Percentiles rank a stretch among this genome's conserved stretches.
These are phyloP conservation scores for Endothia cerciana DNA, from an alignment of 2,329 filamentous ascomycete species.

Conservation along the genomic window DNA sequence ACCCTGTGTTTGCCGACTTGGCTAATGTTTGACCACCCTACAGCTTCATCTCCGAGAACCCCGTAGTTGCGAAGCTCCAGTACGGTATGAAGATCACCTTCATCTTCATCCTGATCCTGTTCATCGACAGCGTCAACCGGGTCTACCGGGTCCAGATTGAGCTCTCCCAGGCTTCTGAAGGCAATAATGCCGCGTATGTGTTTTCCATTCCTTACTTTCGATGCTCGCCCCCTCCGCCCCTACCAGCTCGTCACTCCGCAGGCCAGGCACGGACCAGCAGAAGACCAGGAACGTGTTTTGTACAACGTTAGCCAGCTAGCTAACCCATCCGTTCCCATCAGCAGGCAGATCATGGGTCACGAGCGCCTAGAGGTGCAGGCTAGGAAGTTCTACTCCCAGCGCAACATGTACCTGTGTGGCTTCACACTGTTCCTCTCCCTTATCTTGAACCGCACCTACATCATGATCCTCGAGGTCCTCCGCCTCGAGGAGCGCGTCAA, in stretches of 20 bases:
- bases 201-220: slow-evolving; percentile 1
- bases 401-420: slow-evolving; percentile 99
- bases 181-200: slow-evolving; percentile 55
- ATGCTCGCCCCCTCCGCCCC: neutral
- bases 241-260: neutral
- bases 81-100: slow-evolving; percentile 99
- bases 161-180: slow-evolving; percentile 72
- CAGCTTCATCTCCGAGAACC: slow-evolving; percentile 92
- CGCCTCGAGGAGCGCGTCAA: slow-evolving; percentile 91
- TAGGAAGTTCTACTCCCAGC: slow-evolving; percentile 99
- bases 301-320: slow-evolving; percentile 30
- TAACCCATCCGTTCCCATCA: slow-evolving; percentile 19
- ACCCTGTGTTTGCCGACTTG: slow-evolving; percentile 1
- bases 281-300: no score
- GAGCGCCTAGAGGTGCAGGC: slow-evolving; percentile 98
- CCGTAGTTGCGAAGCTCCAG: slow-evolving; percentile 84
- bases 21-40: neutral
- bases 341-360: slow-evolving; percentile 74
- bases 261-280: neutral
- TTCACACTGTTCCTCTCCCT: slow-evolving; percentile 99
- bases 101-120: slow-evolving; percentile 97
- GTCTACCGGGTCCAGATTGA: slow-evolving; percentile 97
- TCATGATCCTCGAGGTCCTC: slow-evolving; percentile 91
- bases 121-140: slow-evolving; percentile 92
- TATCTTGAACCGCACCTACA: slow-evolving; percentile 98